Percentiles rank a stretch among this genome's conserved stretches.
Conservation (phyloP, 169 alveolate genomes). For the Besnoitia besnoiti region DNA sequence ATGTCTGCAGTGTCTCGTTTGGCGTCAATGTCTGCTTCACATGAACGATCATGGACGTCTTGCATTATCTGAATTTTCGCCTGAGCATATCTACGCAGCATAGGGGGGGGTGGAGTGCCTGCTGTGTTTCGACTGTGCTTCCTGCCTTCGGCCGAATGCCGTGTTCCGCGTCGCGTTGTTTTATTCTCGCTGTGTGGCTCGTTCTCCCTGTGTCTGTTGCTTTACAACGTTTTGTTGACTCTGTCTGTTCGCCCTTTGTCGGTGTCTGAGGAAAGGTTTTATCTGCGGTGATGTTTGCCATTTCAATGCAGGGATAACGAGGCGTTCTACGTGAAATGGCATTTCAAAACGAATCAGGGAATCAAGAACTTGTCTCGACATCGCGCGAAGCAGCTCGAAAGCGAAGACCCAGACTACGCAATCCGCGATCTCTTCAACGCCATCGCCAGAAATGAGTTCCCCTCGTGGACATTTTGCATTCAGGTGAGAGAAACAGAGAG, state of each 20-base stretch:
- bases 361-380: slow-evolving; percentile 75
- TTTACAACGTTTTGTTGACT: neutral
- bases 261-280: neutral
- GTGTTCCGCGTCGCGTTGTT: too few species aligned
- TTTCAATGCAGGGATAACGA: slow-evolving; percentile 24
- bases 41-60: too few species aligned
- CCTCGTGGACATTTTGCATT: slow-evolving; percentile 79
- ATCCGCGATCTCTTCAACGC: slow-evolving; percentile 79
- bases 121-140: too few species aligned
- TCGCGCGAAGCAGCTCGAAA: slow-evolving; percentile 73
- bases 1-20: too few species aligned
- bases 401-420: slow-evolving; percentile 80
- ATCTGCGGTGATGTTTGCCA: neutral
- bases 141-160: too few species aligned
- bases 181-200: too few species aligned
- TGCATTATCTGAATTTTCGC: too few species aligned
- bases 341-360: slow-evolving; percentile 81
- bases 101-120: too few species aligned
- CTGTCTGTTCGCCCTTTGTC: neutral
- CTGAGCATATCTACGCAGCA: too few species aligned
- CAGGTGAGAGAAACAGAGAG: slow-evolving; percentile 62
- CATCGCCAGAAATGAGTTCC: slow-evolving; percentile 72
- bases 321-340: slow-evolving; percentile 75
- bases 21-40: too few species aligned
- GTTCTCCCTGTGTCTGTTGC: too few species aligned